Conservation (phyloP, 108 stramenopile species). For the Aurantiochytrium sp. region DNA sequence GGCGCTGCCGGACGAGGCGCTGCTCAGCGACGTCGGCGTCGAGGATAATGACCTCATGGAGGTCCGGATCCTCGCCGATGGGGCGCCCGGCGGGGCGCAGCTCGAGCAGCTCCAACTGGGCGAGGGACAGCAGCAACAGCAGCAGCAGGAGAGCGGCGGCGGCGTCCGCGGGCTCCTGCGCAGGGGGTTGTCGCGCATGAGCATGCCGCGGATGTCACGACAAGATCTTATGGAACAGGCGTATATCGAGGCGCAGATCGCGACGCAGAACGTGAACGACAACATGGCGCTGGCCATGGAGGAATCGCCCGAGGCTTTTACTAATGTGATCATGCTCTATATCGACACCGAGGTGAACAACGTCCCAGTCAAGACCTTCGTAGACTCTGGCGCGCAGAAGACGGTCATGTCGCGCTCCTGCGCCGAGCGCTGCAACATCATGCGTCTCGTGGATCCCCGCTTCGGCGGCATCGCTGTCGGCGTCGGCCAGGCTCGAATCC, state of each 20-base stretch:
- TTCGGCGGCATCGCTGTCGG: slow-evolving; percentile 82
- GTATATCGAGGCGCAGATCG: neutral
- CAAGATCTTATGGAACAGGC: neutral
- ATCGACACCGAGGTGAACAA: slow-evolving; percentile 77
- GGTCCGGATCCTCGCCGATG: neutral
- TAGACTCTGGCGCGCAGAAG: slow-evolving; percentile 87
- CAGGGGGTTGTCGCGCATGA: no score
- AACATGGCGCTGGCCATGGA: slow-evolving; percentile 67
- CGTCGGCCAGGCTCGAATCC: slow-evolving; percentile 84
- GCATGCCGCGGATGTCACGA: neutral
- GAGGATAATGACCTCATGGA: neutral
- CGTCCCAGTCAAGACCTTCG: slow-evolving; percentile 79
- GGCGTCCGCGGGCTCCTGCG: neutral
- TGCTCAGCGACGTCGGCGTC: slow-evolving; percentile 2
- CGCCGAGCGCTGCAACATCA: slow-evolving; percentile 71
- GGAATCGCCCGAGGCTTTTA: slow-evolving; percentile 89
- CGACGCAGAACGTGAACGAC: slow-evolving; percentile 35
- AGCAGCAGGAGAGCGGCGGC: neutral
- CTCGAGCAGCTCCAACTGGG: neutral
- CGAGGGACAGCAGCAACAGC: neutral
- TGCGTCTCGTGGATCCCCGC: slow-evolving; percentile 75
- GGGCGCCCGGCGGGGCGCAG: neutral
- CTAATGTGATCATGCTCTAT: slow-evolving; percentile 87
- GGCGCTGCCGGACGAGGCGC: neutral
- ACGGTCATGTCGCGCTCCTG: slow-evolving; percentile 77